phyloP scores from a whole-genome alignment of 129 eudicot species.

The Rutidosis leptorrhynchoides region DNA sequence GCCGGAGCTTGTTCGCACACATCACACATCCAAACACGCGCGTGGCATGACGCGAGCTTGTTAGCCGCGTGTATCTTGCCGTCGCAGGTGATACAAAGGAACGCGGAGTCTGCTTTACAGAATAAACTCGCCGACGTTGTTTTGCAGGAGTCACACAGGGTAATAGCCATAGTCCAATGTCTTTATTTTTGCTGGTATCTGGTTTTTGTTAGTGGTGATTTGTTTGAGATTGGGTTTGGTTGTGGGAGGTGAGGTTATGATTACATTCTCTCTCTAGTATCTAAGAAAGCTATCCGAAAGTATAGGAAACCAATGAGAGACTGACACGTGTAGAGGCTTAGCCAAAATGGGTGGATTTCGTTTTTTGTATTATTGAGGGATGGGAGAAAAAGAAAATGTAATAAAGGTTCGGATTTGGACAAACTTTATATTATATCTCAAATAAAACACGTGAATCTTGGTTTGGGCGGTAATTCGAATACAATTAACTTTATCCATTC shows the following conservation, averaged over 20 bases:
- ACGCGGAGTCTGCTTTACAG: conserved; percentile 83
- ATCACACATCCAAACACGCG: conserved; percentile 84
- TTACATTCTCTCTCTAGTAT: conserved; percentile 20
- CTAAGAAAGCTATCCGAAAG: conserved; percentile 14
- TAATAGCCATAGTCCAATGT: conserved; percentile 45
- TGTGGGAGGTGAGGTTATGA: neutral
- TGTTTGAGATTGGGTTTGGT: conserved; percentile 10
- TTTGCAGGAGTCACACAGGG: conserved; percentile 77
- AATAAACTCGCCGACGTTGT: conserved; percentile 57
- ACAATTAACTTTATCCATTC: too few relatives aligned
- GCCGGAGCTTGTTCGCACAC: conserved; percentile 92
- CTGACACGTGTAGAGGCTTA: conserved; percentile 38
- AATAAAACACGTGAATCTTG: neutral
- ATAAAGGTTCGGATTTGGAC: conserved; percentile 19
- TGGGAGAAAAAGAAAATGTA: too few relatives aligned
- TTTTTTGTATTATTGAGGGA: conserved; percentile 13
- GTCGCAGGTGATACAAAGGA: conserved; percentile 65
- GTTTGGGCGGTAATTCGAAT: too few relatives aligned
- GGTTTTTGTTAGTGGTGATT: neutral
- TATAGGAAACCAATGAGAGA: conserved; percentile 24
- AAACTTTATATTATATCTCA: neutral
- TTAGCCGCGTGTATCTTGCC: conserved; percentile 81
- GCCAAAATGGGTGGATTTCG: conserved; percentile 33
- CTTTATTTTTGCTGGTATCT: conserved; percentile 23
- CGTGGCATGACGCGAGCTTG: conserved; percentile 91